Percentiles rank a stretch among this genome's conserved stretches.
phyloP scores from a whole-genome alignment of 2,329 filamentous ascomycete species.

The Colletotrichum trifolii region DNA sequence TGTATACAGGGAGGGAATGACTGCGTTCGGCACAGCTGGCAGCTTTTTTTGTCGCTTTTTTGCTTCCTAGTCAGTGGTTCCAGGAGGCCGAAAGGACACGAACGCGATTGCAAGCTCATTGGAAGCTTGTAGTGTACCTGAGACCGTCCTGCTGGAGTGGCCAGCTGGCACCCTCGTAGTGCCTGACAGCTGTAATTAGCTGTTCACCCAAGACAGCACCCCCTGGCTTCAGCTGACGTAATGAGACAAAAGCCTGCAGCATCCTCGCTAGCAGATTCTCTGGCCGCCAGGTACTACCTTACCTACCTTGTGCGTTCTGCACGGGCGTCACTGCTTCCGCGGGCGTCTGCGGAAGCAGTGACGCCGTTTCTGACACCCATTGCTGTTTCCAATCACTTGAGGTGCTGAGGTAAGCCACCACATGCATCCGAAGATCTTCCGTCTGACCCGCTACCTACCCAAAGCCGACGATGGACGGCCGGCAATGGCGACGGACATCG shows the following conservation, averaged over 20 bases:
- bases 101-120: slow-evolving; percentile 42
- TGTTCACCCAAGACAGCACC: slow-evolving; percentile 1
- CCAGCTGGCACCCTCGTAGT: slow-evolving; percentile 21
- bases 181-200: background rate
- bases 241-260: slow-evolving; percentile 4
- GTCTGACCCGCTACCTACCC: too few relatives aligned
- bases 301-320: background rate
- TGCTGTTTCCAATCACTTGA: background rate
- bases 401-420: slow-evolving; percentile 22
- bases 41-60: slow-evolving; percentile 8
- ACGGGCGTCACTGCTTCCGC: background rate
- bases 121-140: slow-evolving; percentile 26
- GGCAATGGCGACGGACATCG: slow-evolving; percentile 5
- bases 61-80: slow-evolving; percentile 13
- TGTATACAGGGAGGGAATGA: slow-evolving; percentile 12
- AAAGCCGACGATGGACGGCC: too few relatives aligned
- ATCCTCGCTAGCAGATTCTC: background rate
- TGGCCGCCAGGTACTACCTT: slow-evolving; percentile 7
- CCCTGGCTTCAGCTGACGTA: slow-evolving; percentile 18
- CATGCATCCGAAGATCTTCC: slow-evolving; percentile 11
- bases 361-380: background rate
- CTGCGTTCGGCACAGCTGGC: slow-evolving; percentile 26
- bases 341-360: background rate
- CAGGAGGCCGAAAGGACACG: slow-evolving; percentile 40
- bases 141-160: slow-evolving; percentile 22